Evolutionary conservation across 2,329 filamentous ascomycete genomes (phyloP).

Genomic region (Escovopsis weberi): DNA sequence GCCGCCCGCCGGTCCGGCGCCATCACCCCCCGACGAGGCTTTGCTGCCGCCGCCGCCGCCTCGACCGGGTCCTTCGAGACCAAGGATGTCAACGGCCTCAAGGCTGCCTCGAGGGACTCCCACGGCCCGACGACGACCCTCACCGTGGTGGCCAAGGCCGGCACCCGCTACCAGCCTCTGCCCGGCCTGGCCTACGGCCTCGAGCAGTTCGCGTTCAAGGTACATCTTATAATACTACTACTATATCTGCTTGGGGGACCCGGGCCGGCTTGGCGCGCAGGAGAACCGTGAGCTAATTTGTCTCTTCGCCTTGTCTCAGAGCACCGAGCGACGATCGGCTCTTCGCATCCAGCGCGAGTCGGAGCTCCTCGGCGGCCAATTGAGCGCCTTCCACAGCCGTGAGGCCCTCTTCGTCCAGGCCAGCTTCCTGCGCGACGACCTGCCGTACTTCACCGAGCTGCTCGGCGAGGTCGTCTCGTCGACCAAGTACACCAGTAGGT

Average conservation of each 20-base stretch:
- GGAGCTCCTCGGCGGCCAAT: conserved; percentile 86
- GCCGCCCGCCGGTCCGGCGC: conserved; percentile 42
- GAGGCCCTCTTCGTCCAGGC: conserved; percentile 87
- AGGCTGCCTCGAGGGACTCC: conserved; percentile 82
- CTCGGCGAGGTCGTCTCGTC: conserved; percentile 79
- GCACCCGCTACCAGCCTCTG: conserved; percentile 79
- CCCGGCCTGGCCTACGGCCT: conserved; percentile 83
- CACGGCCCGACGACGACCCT: conserved; percentile 81
- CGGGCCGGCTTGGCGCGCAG: conserved; percentile 1
- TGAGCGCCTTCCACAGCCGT: conserved; percentile 76
- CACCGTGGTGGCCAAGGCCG: conserved; percentile 84
- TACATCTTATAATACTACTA: too few relatives aligned
- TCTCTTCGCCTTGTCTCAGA: conserved; percentile 32
- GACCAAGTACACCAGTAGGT: conserved; percentile 67
- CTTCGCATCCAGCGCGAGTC: conserved; percentile 89
- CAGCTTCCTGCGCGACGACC: conserved; percentile 87
- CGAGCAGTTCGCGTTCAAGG: conserved; percentile 97
- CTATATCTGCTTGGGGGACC: too few relatives aligned
- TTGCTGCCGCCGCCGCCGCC: conserved; percentile 41
- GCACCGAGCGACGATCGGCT: conserved; percentile 75
- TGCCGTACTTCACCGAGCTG: conserved; percentile 95
- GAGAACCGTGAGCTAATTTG: conserved; percentile 32
- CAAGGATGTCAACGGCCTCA: conserved; percentile 73
- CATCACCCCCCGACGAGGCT: conserved; percentile 38
- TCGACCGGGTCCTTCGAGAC: conserved; percentile 74